A percentile compares a stretch with the other conserved stretches of the same genome.
These are phyloP conservation scores for Neonectria magnoliae DNA, from an alignment of 2,329 filamentous ascomycete species.

Conservation along the genomic window DNA sequence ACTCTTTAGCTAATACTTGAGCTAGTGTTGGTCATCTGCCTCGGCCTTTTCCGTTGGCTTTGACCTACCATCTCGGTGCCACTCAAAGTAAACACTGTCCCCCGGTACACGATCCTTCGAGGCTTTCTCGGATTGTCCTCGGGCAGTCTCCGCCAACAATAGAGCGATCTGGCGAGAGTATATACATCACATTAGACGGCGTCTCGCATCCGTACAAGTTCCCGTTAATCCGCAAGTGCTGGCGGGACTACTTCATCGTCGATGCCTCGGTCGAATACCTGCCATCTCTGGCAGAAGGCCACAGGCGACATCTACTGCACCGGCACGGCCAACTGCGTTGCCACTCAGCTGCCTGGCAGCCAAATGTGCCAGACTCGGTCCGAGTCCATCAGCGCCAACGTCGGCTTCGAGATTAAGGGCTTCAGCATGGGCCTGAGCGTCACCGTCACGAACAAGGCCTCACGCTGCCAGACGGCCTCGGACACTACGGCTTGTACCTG, in stretches of 20 bases:
- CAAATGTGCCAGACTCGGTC: not conserved
- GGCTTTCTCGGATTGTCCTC: too few species aligned
- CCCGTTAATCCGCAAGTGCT: conserved; percentile 10
- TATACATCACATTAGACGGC: not conserved
- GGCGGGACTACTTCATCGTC: conserved; percentile 15
- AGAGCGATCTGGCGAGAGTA: too few species aligned
- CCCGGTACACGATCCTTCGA: too few species aligned
- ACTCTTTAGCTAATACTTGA: too few species aligned
- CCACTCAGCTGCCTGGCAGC: not conserved
- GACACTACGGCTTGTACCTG: conserved; percentile 11
- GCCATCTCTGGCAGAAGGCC: conserved; percentile 8
- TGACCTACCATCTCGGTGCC: too few species aligned
- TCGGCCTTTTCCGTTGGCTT: too few species aligned
- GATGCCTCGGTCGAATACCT: conserved; percentile 1
- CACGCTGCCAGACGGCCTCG: not conserved
- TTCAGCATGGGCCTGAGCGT: not conserved
- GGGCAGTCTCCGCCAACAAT: too few species aligned
- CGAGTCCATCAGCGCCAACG: not conserved
- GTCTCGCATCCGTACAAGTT: conserved; percentile 12
- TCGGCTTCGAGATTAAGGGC: not conserved
- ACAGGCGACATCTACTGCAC: not conserved
- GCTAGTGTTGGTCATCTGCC: too few species aligned
- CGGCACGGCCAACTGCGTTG: not conserved
- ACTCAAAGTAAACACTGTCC: too few species aligned
- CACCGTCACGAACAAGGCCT: not conserved